Conservation (phyloP, 2,329 filamentous ascomycete species). For the Ophiostoma perfectum region DNA sequence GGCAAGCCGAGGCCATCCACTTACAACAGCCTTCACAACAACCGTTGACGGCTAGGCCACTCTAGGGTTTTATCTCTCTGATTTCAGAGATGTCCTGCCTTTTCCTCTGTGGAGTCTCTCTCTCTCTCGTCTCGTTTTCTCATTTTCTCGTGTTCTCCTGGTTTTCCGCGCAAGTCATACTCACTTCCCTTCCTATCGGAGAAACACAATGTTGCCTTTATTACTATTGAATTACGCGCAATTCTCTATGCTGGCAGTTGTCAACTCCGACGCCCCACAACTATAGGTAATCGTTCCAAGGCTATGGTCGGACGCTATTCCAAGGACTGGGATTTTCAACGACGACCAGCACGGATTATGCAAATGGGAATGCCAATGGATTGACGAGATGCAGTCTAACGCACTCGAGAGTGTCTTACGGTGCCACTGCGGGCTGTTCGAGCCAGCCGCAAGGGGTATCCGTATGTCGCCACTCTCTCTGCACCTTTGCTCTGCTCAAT, state of each 20-base stretch:
- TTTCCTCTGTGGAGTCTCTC: not conserved
- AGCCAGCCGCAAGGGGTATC: not conserved
- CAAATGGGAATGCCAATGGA: not conserved
- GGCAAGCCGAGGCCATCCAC: not conserved
- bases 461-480: not conserved
- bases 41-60: not conserved
- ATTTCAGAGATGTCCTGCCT: not conserved
- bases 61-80: not conserved
- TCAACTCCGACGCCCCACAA: not conserved
- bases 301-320: not conserved
- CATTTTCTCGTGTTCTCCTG: not conserved
- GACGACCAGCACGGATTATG: not conserved
- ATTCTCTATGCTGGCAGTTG: not conserved
- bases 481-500: no score
- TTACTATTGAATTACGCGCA: not conserved
- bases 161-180: not conserved
- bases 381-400: no score
- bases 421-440: not conserved
- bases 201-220: not conserved
- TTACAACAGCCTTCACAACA: not conserved
- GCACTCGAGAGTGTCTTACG: not conserved
- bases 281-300: slow-evolving; percentile 3
- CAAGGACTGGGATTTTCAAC: not conserved
- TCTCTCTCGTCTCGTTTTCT: not conserved
- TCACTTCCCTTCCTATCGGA: no score